Evolutionary conservation across 1,139 yeast species (phyloP), one percentile per base, ranked within the genome.

Genomic region (Hansenula anomala): DNA sequence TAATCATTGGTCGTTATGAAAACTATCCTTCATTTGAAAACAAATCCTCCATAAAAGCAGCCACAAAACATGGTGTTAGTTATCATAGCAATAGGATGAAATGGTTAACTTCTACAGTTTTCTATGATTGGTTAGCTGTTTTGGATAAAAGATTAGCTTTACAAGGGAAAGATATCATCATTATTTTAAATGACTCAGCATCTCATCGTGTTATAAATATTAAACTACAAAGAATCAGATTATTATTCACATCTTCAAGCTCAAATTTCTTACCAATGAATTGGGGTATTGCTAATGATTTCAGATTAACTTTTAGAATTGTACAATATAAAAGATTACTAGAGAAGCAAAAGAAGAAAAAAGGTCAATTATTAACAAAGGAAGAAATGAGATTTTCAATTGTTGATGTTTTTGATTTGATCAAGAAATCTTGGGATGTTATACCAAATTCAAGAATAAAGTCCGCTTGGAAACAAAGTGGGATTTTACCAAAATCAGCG

Each of bases 31-130:
- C 67, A 30, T 75, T 79, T 48, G 79, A 76, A 46, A 67, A 76
- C 19, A 69, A 58, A 38, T 61, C 50, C 46, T 60, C 53, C 1
- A 58, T 58, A 20, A 78, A 75, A 47, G 59, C 78, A 37, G 71
- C 79, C 0, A 72, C 71, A 34, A 66, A 65, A 26, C 76, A 76
- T 52, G 73, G 74, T 22, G 62, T 80, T 10, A 64, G 71, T 18
- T 79, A 78, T 57, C 78, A 77, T 47, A 74, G 80, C 38, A 79
- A 80, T 48, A 67, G 73, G 37, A 77, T 76, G 56, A 76, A 78
- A 42, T 78, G 85, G 84, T 63, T 80, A 28, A 79, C 86, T 2
- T 73, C 82, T n/a, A 73, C 78, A 28, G 62, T 78, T 60, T 78
- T 80, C 49, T 81, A 79, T 47, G 78, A 78, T 49, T 80, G 82